These are phyloP conservation scores for Lichtheimia corymbifera DNA, from an alignment of 371 early-diverging fungal species.

Conservation along the genomic window DNA sequence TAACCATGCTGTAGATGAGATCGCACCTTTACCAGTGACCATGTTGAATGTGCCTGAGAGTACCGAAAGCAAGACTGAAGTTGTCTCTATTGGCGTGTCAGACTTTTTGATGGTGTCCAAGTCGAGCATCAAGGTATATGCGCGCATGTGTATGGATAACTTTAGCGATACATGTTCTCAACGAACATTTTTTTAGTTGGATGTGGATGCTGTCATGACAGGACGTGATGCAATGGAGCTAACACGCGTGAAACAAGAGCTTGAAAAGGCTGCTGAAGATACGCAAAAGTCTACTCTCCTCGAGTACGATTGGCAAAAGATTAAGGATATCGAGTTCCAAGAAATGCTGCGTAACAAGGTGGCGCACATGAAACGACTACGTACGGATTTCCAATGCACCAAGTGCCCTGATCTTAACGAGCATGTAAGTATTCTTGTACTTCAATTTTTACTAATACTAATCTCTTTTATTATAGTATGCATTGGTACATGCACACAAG, in stretches of 20 bases:
- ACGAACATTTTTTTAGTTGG: conserved; percentile 33
- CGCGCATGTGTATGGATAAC: neutral
- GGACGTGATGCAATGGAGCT: conserved; percentile 51
- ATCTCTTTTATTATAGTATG: conserved; percentile 50
- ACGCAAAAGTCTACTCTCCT: conserved; percentile 39
- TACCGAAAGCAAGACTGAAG: conserved; percentile 42
- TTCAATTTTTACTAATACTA: conserved; percentile 9
- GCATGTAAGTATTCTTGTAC: conserved; percentile 59
- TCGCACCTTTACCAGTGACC: conserved; percentile 67
- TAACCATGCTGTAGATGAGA: conserved; percentile 23
- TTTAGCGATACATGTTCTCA: neutral
- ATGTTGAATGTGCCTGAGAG: conserved; percentile 50
- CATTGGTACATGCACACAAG: conserved; percentile 67
- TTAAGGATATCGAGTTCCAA: conserved; percentile 86
- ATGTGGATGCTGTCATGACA: conserved; percentile 54
- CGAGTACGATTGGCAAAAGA: conserved; percentile 75
- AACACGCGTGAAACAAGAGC: conserved; percentile 45
- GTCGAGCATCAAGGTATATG: conserved; percentile 38
- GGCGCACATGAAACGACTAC: conserved; percentile 47
- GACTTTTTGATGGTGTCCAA: conserved; percentile 71
- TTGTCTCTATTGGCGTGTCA: conserved; percentile 58
- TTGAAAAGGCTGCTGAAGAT: conserved; percentile 58
- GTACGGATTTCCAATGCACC: conserved; percentile 68
- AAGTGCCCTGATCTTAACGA: conserved; percentile 81
- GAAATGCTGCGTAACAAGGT: conserved; percentile 56